Percentiles rank a stretch among this genome's conserved stretches.
Conservation (phyloP, 257 asterid species). For the Dorcoceras hygrometricum region DNA sequence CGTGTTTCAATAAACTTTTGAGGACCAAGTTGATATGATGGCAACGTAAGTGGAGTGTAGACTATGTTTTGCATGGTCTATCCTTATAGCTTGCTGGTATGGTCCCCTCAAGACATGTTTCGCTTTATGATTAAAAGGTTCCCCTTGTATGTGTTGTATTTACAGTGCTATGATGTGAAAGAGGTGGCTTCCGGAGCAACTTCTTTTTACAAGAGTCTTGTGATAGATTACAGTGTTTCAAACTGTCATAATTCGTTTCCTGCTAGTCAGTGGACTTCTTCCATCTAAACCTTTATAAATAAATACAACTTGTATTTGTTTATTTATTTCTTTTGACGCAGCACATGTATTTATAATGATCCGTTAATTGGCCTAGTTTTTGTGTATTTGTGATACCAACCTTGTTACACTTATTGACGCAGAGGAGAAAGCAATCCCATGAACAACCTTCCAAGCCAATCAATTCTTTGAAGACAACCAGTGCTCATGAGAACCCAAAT, state of each 20-base stretch:
- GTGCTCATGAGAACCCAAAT: conserved; percentile 28
- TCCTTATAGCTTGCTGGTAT: not conserved
- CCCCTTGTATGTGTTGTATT: not conserved
- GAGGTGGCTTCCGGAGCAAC: not conserved
- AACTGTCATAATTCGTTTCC: not conserved
- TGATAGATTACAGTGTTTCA: not conserved
- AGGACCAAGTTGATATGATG: too few relatives aligned
- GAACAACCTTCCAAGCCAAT: conserved; percentile 40
- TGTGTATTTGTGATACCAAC: not conserved
- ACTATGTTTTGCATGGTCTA: not conserved
- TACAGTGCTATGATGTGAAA: not conserved
- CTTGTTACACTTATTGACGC: conserved; percentile 27
- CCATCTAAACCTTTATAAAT: not conserved
- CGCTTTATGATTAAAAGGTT: not conserved
- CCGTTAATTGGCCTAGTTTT: not conserved
- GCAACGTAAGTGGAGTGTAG: too few relatives aligned
- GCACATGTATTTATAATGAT: not conserved
- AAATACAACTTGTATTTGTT: not conserved
- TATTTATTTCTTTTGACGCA: too few relatives aligned
- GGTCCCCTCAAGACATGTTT: not conserved
- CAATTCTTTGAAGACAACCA: conserved; percentile 33
- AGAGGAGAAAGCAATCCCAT: conserved; percentile 47
- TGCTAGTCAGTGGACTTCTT: not conserved
- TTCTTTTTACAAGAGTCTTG: not conserved
- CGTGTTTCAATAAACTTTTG: too few relatives aligned